phyloP scores from a whole-genome alignment of 331 rosid genomes.

The Pyrus hybrid region DNA sequence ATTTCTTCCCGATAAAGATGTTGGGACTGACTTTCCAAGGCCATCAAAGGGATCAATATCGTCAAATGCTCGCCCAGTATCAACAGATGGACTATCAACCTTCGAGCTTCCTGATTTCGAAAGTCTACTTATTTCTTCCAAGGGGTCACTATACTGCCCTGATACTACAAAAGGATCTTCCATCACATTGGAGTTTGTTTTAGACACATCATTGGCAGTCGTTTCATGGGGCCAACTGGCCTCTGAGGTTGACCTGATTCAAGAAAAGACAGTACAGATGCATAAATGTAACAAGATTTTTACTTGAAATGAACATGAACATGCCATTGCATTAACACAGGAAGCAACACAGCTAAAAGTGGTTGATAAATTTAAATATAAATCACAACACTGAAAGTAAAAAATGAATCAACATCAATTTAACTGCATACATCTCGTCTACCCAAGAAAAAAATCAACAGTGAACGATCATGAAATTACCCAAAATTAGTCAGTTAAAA shows the following conservation, averaged over 20 bases:
- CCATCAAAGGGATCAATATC: conserved; percentile 81
- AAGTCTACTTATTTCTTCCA: conserved; percentile 71
- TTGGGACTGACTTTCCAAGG: conserved; percentile 71
- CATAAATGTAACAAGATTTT: neutral
- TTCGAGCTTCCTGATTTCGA: conserved; percentile 51
- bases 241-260: conserved; percentile 60
- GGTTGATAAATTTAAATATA: neutral
- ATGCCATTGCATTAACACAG: neutral
- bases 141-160: conserved; percentile 48
- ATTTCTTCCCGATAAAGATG: conserved; percentile 64
- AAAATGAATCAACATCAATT: no score
- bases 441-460: no score
- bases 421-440: no score
- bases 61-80: conserved; percentile 54
- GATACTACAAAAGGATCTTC: conserved; percentile 73
- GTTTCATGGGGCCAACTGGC: conserved; percentile 55
- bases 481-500: no score
- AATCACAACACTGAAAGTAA: no score
- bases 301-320: neutral
- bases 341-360: neutral
- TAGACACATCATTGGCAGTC: conserved; percentile 28
- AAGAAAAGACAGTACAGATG: conserved; percentile 20
- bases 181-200: conserved; percentile 38
- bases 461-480: no score
- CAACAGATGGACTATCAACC: conserved; percentile 35